Evolutionary conservation across 192 early-diverging fungal species (phyloP).

Genomic region (Dissophora ornata): DNA sequence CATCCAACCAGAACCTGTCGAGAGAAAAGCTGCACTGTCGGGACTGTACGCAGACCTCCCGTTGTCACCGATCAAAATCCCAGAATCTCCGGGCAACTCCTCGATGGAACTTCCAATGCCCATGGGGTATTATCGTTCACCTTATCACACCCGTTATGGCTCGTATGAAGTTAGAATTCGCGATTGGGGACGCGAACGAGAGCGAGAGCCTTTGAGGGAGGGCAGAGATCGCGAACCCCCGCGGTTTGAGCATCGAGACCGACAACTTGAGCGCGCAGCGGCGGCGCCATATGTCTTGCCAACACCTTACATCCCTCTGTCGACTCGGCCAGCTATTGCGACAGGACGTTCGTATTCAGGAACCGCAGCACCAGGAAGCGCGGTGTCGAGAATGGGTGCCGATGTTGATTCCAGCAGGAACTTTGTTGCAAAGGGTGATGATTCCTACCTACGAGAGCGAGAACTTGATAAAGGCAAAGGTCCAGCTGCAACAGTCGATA

Average conservation of each 20-base stretch:
- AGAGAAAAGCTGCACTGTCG: slow-evolving; percentile 31
- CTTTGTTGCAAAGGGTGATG: neutral
- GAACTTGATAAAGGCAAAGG: neutral
- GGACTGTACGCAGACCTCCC: slow-evolving; percentile 37
- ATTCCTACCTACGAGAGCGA: neutral
- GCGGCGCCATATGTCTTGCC: slow-evolving; percentile 15
- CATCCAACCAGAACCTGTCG: slow-evolving; percentile 30
- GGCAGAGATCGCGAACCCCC: no score
- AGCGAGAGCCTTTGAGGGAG: no score
- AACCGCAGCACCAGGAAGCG: neutral
- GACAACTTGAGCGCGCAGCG: slow-evolving; percentile 8
- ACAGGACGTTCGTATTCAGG: neutral
- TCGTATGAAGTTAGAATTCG: neutral
- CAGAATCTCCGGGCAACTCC: slow-evolving; percentile 3
- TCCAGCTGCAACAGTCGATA: no score
- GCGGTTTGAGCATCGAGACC: slow-evolving; percentile 25
- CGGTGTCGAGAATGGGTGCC: neutral
- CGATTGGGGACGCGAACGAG: neutral
- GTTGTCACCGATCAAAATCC: neutral
- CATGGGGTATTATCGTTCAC: neutral
- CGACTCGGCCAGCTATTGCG: neutral
- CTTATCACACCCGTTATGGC: neutral
- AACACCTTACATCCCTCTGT: neutral
- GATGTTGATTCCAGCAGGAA: neutral
- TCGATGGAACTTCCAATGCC: slow-evolving; percentile 36